These are phyloP conservation scores for Yarrowia keelungensis DNA, from an alignment of 805 yeast genomes.

Conservation along the genomic window DNA sequence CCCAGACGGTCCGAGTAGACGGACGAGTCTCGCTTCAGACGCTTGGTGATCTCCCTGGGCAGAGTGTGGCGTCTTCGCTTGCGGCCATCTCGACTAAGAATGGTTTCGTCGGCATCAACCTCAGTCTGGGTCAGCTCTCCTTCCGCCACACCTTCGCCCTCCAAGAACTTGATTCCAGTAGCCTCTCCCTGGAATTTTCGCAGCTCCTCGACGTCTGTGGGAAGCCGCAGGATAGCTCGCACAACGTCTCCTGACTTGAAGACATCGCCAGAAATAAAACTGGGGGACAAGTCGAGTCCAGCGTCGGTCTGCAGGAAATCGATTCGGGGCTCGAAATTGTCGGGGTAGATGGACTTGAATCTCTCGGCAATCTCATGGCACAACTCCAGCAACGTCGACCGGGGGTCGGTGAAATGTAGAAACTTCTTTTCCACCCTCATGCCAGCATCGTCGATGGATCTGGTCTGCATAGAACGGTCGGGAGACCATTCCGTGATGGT, in stretches of 20 bases:
- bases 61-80: slow-evolving; percentile 19
- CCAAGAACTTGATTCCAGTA: slow-evolving; percentile 1
- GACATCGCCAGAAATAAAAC: slow-evolving; percentile 5
- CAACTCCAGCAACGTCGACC: slow-evolving; percentile 10
- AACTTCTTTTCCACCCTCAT: slow-evolving; percentile 34
- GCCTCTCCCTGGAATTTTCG: slow-evolving; percentile 7
- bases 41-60: slow-evolving; percentile 29
- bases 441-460: slow-evolving; percentile 19
- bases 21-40: slow-evolving; percentile 30
- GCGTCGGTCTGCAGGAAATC: slow-evolving; percentile 19
- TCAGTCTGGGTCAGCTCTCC: neutral
- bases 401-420: slow-evolving; percentile 29
- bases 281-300: slow-evolving; percentile 21
- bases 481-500: neutral
- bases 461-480: slow-evolving; percentile 18
- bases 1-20: slow-evolving; percentile 17
- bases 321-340: slow-evolving; percentile 17
- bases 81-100: slow-evolving; percentile 2
- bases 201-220: slow-evolving; percentile 24
- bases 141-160: neutral
- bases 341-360: slow-evolving; percentile 28
- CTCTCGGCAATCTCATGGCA: slow-evolving; percentile 21
- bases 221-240: slow-evolving; percentile 28
- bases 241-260: slow-evolving; percentile 18
- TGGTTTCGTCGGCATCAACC: neutral